Evolutionary conservation across 1,139 yeast species (phyloP), one percentile per base, ranked within the genome.

Genomic region (Scheffersomyces stambukii): DNA sequence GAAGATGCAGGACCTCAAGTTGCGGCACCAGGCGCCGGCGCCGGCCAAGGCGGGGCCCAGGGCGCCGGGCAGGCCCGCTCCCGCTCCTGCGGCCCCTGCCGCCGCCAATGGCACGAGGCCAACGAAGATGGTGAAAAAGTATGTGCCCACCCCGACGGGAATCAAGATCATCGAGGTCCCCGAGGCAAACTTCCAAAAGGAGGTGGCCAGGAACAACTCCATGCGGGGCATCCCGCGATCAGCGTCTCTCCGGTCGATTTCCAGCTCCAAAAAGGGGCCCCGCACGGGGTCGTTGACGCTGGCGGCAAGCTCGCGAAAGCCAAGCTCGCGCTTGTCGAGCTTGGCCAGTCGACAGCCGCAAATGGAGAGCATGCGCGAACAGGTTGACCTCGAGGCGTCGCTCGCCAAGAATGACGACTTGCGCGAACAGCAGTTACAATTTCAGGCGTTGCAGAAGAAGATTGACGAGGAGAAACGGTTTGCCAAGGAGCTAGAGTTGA

Each of bases 151-250:
- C 9, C 66, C 72, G 4, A 65, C 57, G 19, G 75, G 75, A 17
- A 65, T 68, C 38, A 63, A 65, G 37, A 46, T 67, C n/a, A 52
- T 68, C 12, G 74, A 68, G 37, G 75, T 68, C 6, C 74, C 74
- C 0, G 70, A 62, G 36, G 46, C 53, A 7, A 50, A 51, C 25
- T 46, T 62, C 32, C 53, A 61, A 28, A 50, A 58, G 38, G 72
- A 67, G 37, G 52, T 68, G 10, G 60, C 63, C 2, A 45, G 74
- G 26, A 55, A 54, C 30, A 68, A 68, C 41, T 63, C 70, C 6
- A 55, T 67, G 29, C 50, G 72, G 20, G n/a, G n/a, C n/a, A n/a
- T n/a, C n/a, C n/a, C n/a, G n/a, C n/a, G n/a, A n/a, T 29, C 41
- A 16, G 33, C 23, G 16, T 37, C 43, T 6, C 24, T 37, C 6